These are phyloP conservation scores for Suhomyces maxii DNA, from an alignment of 1,139 yeast species.

Conservation along the genomic window DNA sequence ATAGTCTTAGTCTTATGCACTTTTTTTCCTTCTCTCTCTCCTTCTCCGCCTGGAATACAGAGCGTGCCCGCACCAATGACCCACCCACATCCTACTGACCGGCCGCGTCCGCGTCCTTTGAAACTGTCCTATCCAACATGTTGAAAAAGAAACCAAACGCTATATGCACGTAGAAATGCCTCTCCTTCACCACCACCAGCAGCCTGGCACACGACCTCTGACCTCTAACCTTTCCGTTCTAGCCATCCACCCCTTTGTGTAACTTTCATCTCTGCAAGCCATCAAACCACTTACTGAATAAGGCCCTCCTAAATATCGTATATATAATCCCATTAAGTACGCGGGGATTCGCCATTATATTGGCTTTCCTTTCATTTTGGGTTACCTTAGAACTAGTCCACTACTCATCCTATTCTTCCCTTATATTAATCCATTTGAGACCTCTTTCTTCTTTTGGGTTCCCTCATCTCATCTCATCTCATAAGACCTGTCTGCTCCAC, in stretches of 20 bases:
- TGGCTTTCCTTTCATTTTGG: not conserved
- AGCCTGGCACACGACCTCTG: constrained; percentile 2
- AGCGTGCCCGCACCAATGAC: not conserved
- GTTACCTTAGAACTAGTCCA: not conserved
- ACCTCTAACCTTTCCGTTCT: constrained; percentile 3
- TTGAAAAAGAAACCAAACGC: constrained; percentile 4
- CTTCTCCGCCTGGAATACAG: not conserved
- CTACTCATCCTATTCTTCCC: not conserved
- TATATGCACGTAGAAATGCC: not conserved
- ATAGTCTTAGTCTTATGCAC: no score
- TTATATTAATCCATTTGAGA: no score
- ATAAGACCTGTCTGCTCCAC: no score
- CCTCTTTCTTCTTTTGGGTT: no score
- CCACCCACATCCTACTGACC: not conserved
- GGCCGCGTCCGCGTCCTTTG: constrained; percentile 2
- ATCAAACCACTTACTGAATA: constrained; percentile 4
- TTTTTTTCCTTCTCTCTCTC: no score
- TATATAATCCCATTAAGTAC: constrained; percentile 5
- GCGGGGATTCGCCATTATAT: constrained; percentile 1
- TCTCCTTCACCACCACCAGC: not conserved
- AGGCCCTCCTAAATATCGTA: not conserved
- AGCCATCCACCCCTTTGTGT: constrained; percentile 8
- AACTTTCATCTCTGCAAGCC: constrained; percentile 9
- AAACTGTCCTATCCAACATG: not conserved
- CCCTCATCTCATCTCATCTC: no score